Base-by-base conservation (phyloP, 2,329 filamentous ascomycete species). In the Cercospora citrullina region DNA sequence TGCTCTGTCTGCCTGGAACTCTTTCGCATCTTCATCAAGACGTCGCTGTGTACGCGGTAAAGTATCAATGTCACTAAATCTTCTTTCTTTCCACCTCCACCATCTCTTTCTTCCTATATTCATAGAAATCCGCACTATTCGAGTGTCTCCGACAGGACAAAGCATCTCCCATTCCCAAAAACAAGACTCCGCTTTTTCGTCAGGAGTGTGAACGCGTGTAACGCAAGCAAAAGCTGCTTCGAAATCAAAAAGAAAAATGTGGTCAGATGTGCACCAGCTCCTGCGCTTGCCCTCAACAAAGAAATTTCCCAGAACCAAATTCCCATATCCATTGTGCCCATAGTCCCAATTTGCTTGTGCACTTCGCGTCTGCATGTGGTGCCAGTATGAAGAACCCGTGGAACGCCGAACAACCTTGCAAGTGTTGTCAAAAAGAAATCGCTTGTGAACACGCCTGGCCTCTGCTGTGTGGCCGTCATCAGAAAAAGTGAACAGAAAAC, bases 251-350 rank as follows among this genome's bases (percentile, higher is more conserved):
- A 53, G 30, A 45, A 33, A 51, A 60, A 62, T 16, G 48, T 28
- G 48, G 23, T 53, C 48, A 28, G 12, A 53, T 53, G 23, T 45
- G 55, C 67, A 63, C 63, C 59, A 66, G 67, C 67, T 68, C 67
- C 67, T 26, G 65, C 67, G 67, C 67, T 66, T 31, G 23, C 51
- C 51, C 60, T 21, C 18, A 31, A 59, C 16, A 59, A 59, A 53
- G 28, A 59, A 59, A 59, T 18, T 21, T 21, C n/a, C 28, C 28
- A 63, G 16, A 33, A 16, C 33, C 33, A 45, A 61, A 59, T 63
- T 48, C 66, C 63, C 36, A 51, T 53, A 48, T 21, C 16, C 53
- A 23, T 18, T 23, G 63, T 48, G 33, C 42, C 64, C 64, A 65
- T 53, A 51, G 45, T 30, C 28, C n/a, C 42, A 51, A 16, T 31